Conservation (phyloP, 2,329 filamentous ascomycete species). For the Rutstroemia sp. region DNA sequence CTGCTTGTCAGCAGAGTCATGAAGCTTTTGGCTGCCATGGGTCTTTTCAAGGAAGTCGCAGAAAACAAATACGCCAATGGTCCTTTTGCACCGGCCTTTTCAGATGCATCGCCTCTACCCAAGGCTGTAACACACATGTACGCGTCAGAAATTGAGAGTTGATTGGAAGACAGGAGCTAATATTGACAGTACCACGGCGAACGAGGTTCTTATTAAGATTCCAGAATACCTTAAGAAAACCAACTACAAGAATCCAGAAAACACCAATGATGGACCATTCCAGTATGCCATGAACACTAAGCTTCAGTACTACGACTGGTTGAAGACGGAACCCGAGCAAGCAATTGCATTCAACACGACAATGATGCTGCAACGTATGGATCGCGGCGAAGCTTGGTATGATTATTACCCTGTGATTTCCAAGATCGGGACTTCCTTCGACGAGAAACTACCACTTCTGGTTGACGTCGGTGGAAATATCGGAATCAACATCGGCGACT, state of each 20-base stretch:
- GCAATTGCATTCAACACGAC: slow-evolving; percentile 1
- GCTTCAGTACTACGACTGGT: slow-evolving; percentile 5
- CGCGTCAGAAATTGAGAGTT: background rate
- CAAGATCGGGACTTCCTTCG: background rate
- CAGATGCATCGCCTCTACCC: background rate
- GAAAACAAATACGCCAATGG: background rate
- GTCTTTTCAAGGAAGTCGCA: background rate
- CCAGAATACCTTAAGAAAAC: slow-evolving; percentile 8
- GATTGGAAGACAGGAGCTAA: background rate
- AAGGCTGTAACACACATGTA: slow-evolving; percentile 3
- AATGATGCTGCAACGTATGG: slow-evolving; percentile 4
- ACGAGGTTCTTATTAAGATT: background rate
- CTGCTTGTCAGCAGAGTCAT: slow-evolving; percentile 1
- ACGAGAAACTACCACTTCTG: slow-evolving; percentile 1
- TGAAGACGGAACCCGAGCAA: slow-evolving; percentile 1
- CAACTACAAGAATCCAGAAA: slow-evolving; percentile 4
- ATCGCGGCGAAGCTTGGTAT: slow-evolving; percentile 6
- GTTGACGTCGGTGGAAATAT: slow-evolving; percentile 12
- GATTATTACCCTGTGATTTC: background rate
- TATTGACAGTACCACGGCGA: background rate
- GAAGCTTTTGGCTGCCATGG: slow-evolving; percentile 1
- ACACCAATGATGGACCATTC: slow-evolving; percentile 3
- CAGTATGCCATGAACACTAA: slow-evolving; percentile 5
- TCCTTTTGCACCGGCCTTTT: background rate
- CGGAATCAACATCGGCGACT: slow-evolving; percentile 6